Percentiles rank a stretch among this genome's conserved stretches.
phyloP scores from a whole-genome alignment of 371 early-diverging fungal genomes.

The Apophysomyces ossiformis region DNA sequence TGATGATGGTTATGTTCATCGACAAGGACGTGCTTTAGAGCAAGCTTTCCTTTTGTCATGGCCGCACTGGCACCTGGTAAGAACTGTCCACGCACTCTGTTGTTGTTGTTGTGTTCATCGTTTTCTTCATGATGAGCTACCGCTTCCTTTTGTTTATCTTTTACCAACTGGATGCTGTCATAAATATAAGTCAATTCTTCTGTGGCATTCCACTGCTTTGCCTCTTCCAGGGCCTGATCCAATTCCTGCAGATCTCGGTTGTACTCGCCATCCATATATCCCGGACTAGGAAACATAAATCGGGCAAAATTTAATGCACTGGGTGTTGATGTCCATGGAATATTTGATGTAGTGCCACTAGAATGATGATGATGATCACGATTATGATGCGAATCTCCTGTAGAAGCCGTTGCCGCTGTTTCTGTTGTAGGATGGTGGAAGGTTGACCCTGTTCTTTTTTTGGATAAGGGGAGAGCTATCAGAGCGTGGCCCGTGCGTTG shows the following conservation, averaged over 20 bases:
- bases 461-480: conserved; percentile 65
- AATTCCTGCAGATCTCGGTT: conserved; percentile 47
- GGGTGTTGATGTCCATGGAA: conserved; percentile 20
- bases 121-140: neutral
- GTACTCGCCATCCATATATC: conserved; percentile 46
- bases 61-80: neutral
- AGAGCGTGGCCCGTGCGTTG: conserved; percentile 62
- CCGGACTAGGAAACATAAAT: conserved; percentile 53
- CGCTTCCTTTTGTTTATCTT: neutral
- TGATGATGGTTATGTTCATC: neutral
- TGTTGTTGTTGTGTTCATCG: neutral
- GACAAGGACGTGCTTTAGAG: too few relatives aligned
- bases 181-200: conserved; percentile 50
- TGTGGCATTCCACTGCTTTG: conserved; percentile 33
- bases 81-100: too few relatives aligned
- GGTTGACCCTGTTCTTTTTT: conserved; percentile 47
- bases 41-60: too few relatives aligned
- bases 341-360: neutral
- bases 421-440: conserved; percentile 13
- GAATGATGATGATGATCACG: too few relatives aligned
- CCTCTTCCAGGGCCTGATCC: conserved; percentile 44
- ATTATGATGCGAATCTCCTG: too few relatives aligned
- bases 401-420: conserved; percentile 10
- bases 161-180: conserved; percentile 30
- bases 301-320: conserved; percentile 52